These are phyloP conservation scores for Kockiozyma suomiensis DNA, from an alignment of 805 yeast species.

Conservation along the genomic window DNA sequence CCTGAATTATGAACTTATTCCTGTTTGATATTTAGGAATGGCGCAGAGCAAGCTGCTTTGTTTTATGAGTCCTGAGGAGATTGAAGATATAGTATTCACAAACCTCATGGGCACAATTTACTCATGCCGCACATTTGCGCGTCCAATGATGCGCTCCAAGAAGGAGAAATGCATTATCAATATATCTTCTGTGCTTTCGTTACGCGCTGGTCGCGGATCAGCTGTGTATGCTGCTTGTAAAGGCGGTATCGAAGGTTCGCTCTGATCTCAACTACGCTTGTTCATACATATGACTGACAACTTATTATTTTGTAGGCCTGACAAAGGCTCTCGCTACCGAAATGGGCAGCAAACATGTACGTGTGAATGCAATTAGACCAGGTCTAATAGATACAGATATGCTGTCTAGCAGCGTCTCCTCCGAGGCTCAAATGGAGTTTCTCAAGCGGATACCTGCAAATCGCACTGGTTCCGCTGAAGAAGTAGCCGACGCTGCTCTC, in stretches of 20 bases:
- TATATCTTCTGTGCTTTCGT: conserved; percentile 65
- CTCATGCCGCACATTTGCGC: conserved; percentile 55
- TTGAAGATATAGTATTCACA: conserved; percentile 52
- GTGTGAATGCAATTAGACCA: conserved; percentile 69
- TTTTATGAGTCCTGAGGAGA: conserved; percentile 48
- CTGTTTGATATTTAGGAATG: conserved; percentile 49
- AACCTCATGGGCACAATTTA: conserved; percentile 67
- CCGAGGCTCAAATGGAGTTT: conserved; percentile 5
- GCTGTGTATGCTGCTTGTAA: conserved; percentile 68
- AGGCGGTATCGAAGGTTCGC: conserved; percentile 62
- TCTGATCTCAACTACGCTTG: too few relatives aligned
- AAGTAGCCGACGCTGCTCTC: conserved; percentile 36
- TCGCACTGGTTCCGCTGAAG: conserved; percentile 28
- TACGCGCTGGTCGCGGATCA: conserved; percentile 42
- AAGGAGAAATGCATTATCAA: conserved; percentile 53
- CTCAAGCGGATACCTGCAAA: conserved; percentile 23
- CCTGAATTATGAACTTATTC: too few relatives aligned
- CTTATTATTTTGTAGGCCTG: conserved; percentile 53
- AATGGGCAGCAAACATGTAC: conserved; percentile 52
- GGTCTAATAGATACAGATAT: conserved; percentile 72
- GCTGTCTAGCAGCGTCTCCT: conserved; percentile 35
- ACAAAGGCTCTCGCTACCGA: conserved; percentile 63
- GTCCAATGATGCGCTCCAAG: conserved; percentile 51
- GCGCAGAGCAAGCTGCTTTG: conserved; percentile 57
- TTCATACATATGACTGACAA: neutral